A percentile compares a stretch with the other conserved stretches of the same genome.
Conservation (phyloP, 108 stramenopile genomes). For the Pelagomonas calceolata region DNA sequence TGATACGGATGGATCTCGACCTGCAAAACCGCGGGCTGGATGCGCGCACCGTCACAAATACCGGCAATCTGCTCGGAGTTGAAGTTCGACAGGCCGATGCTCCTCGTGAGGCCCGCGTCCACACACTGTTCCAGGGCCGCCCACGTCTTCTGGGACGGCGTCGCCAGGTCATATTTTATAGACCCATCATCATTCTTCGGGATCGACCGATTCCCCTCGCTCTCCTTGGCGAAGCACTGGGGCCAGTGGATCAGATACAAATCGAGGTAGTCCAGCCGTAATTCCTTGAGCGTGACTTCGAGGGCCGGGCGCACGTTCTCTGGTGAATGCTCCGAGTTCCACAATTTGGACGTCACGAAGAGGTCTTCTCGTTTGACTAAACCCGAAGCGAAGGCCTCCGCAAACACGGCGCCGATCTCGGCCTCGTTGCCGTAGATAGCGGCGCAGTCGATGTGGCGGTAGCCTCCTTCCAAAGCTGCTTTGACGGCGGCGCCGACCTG, state of each 20-base stretch:
- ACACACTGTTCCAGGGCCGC: constrained; percentile 69
- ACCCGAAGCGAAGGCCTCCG: constrained; percentile 35
- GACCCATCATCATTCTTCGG: no score
- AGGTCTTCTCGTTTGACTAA: constrained; percentile 38
- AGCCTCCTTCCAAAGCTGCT: constrained; percentile 31
- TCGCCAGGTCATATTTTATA: no score
- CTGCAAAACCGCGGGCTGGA: constrained; percentile 69
- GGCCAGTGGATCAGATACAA: constrained; percentile 61
- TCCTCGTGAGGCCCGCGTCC: constrained; percentile 34
- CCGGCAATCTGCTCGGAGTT: constrained; percentile 30
- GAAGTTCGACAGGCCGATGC: constrained; percentile 74
- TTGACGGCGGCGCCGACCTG: constrained; percentile 26
- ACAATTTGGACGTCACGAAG: constrained; percentile 31
- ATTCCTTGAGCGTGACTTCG: constrained; percentile 15
- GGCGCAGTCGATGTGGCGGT: constrained; percentile 47
- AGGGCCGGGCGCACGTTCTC: constrained; percentile 26
- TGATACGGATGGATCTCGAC: constrained; percentile 68
- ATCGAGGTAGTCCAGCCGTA: constrained; percentile 51
- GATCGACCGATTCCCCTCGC: no score
- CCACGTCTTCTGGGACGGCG: constrained; percentile 50
- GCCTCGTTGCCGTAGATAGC: constrained; percentile 45
- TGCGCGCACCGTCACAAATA: constrained; percentile 38
- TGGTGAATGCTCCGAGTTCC: constrained; percentile 18
- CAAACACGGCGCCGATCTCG: constrained; percentile 34
- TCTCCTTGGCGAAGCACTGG: no score